Conservation (phyloP, 1,284 basidiomycete species). For the Ustilago sp. region DNA sequence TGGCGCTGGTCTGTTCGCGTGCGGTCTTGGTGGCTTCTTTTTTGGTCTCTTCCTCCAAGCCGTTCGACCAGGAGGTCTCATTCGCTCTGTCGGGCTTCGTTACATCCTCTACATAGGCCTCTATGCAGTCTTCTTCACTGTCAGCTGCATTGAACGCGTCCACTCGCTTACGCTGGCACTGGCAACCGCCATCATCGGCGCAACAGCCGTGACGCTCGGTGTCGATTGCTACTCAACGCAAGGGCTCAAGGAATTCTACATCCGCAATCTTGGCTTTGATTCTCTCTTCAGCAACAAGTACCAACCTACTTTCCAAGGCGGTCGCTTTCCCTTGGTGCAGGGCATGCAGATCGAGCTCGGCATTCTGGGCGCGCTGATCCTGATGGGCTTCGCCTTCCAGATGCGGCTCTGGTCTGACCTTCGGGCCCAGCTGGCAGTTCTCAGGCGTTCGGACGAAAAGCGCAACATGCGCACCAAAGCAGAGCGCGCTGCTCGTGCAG, state of each 20-base stretch:
- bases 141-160: conserved; percentile 53
- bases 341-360: conserved; percentile 94
- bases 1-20: conserved; percentile 43
- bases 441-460: conserved; percentile 82
- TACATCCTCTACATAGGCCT: conserved; percentile 88
- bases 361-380: conserved; percentile 78
- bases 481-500: conserved; percentile 78
- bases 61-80: conserved; percentile 83
- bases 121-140: conserved; percentile 43
- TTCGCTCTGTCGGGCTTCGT: conserved; percentile 79
- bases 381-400: conserved; percentile 84
- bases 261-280: conserved; percentile 90
- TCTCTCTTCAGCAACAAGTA: conserved; percentile 74
- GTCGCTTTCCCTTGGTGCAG: conserved; percentile 82
- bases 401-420: conserved; percentile 77
- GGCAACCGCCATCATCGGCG: conserved; percentile 86
- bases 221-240: conserved; percentile 81
- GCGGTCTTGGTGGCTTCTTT: conserved; percentile 83
- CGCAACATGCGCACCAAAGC: conserved; percentile 79
- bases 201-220: conserved; percentile 91
- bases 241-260: conserved; percentile 92
- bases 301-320: conserved; percentile 43
- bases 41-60: conserved; percentile 88
- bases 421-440: conserved; percentile 79
- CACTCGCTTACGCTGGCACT: conserved; percentile 69